Base-by-base conservation (phyloP, 768 basidiomycete genomes). In the Symmetrospora coprosmae region DNA sequence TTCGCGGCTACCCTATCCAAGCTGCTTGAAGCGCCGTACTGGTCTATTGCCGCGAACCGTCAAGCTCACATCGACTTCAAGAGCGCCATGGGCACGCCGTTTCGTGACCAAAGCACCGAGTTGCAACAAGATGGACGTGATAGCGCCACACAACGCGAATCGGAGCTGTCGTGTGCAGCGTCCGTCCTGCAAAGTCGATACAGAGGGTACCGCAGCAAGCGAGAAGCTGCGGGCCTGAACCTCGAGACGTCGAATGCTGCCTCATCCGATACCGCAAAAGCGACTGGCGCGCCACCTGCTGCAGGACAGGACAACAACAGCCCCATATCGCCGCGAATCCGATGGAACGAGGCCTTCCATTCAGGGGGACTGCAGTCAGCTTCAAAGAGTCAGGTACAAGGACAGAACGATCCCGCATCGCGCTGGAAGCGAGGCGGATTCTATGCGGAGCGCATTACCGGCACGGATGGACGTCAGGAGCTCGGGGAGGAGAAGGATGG, bases 401-500 rank as follows among this genome's bases (percentile, higher is more conserved):
- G 39, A n/a, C 53, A 60, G 59, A 60, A 60, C 49, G 59, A 60
- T 34, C 4, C 59, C 4, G 23, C 17, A n/a, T 52, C 59, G 27
- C 31, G 59, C 19, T 68, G 67, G 67, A 21, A 59, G 9, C 56
- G 67, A 2, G 45, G 48, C 13, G 38, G 52, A 4, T 40, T 64
- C 43, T 66, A 62, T 45, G 48, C 63, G 1, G 30, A 50, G 33
- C 43, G 63, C 31, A 52, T 66, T n/a, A 37, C 52, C 5, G 60
- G 50, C 13, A 51, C 48, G 4, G 48, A 60, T 56, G 59, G 46
- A 9, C 23, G 35, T n/a, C 52, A 51, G 46, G 51, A 43, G 9
- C 27, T 50, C 27, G 34, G 39, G 23, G 33, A 53, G 4, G 55
- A 47, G 27, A 16, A 5, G 14, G 52, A 35, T 17, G 40, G 37